A percentile compares a stretch with the other conserved stretches of the same genome.
Evolutionary conservation across 1,284 basidiomycete genomes (phyloP).

Genomic region (Cryptococcus jaspeensis): DNA sequence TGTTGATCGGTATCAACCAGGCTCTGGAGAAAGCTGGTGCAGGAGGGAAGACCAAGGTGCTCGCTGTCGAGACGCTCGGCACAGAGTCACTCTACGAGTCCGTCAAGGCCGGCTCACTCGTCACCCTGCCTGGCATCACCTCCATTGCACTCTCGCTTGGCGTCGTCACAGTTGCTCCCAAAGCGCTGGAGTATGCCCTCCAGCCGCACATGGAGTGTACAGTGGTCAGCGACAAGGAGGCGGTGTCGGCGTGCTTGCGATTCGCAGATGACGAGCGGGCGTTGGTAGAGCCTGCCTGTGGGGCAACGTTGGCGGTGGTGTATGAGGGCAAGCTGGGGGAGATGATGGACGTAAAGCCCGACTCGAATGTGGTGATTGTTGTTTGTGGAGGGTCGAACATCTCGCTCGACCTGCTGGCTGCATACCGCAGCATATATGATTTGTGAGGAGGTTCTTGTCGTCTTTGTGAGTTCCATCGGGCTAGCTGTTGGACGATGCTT

Average conservation of each 20-base stretch:
- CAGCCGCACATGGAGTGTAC: slow-evolving; percentile 11
- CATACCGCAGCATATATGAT: slow-evolving; percentile 11
- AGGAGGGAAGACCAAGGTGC: slow-evolving; percentile 7
- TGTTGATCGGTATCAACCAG: slow-evolving; percentile 20
- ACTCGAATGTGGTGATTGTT: slow-evolving; percentile 8
- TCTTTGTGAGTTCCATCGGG: too few relatives aligned
- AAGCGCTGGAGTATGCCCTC: slow-evolving; percentile 16
- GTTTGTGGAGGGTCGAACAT: slow-evolving; percentile 21
- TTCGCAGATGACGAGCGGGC: slow-evolving; percentile 28
- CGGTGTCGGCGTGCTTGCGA: slow-evolving; percentile 19
- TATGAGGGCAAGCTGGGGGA: slow-evolving; percentile 13
- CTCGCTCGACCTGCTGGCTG: slow-evolving; percentile 16
- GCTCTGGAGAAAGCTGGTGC: slow-evolving; percentile 6
- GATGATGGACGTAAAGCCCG: background rate
- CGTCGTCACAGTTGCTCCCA: slow-evolving; percentile 13
- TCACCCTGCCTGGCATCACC: slow-evolving; percentile 27
- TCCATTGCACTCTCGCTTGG: slow-evolving; percentile 28
- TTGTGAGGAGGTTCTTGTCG: too few relatives aligned
- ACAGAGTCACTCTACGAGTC: slow-evolving; percentile 24
- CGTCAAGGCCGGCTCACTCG: slow-evolving; percentile 11
- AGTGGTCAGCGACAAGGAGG: slow-evolving; percentile 23
- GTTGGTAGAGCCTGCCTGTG: slow-evolving; percentile 29
- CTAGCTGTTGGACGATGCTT: too few relatives aligned
- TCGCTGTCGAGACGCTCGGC: slow-evolving; percentile 24
- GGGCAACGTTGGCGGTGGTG: slow-evolving; percentile 23